These are phyloP conservation scores for Tuber aestivum DNA, from an alignment of 495 filamentous ascomycete genomes.

Conservation along the genomic window DNA sequence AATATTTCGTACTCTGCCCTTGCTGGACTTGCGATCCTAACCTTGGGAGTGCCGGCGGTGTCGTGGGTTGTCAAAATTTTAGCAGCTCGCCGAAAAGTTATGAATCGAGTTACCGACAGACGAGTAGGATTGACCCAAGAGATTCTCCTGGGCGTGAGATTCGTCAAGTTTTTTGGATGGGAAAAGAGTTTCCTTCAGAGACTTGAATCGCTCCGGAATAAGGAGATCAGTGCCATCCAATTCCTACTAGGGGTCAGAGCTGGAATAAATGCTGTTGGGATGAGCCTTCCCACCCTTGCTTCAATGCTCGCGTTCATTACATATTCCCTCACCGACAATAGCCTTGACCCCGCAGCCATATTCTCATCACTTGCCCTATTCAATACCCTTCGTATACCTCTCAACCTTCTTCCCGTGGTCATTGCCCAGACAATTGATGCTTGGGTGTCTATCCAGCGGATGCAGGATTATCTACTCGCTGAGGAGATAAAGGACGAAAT, in stretches of 20 bases:
- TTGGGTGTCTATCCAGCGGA: conserved; percentile 70
- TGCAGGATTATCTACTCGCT: conserved; percentile 77
- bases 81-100: conserved; percentile 62
- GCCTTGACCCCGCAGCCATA: conserved; percentile 64
- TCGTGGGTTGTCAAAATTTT: conserved; percentile 66
- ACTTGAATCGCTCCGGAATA: conserved; percentile 61
- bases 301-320: conserved; percentile 95
- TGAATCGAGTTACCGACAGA: conserved; percentile 90
- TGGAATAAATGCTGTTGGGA: conserved; percentile 69
- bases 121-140: conserved; percentile 87
- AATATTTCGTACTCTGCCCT: conserved; percentile 85
- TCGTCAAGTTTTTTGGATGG: conserved; percentile 97
- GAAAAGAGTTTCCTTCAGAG: conserved; percentile 77
- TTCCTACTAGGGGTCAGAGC: conserved; percentile 74
- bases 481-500: conserved; percentile 79
- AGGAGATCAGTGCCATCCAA: conserved; percentile 74
- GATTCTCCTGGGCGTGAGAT: conserved; percentile 80
- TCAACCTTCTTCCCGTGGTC: conserved; percentile 81
- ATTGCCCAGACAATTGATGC: conserved; percentile 87
- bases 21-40: conserved; percentile 74
- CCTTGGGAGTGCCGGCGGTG: conserved; percentile 68
- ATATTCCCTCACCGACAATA: conserved; percentile 69
- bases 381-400: conserved; percentile 79
- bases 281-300: conserved; percentile 80
- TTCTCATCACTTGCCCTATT: conserved; percentile 93